Evolutionary conservation across 2,329 filamentous ascomycete genomes (phyloP), one percentile per base, ranked within the genome.

Genomic region (Ophiostoma sp.): DNA sequence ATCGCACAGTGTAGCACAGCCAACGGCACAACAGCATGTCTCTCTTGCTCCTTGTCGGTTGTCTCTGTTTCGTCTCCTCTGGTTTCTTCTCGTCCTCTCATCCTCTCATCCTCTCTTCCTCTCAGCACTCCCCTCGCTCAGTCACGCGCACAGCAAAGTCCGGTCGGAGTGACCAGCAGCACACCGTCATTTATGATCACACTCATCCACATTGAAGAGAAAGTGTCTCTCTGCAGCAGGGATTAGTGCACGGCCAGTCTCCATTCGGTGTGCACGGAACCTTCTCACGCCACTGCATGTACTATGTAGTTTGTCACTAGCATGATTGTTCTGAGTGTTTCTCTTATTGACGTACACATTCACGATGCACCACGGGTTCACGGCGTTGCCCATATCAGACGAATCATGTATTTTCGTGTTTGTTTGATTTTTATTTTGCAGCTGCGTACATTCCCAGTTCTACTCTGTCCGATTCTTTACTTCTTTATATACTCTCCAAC

Each of bases 111-210:
- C 13, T 57, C 52, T 17, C 44, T 52, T n/a, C 20, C n/a, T 57
- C 52, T 57, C 39, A 41, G 39, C 27, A 39, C 27, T 31, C 27
- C 27, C 57, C 3, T 11, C 35, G n/a, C 27, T 11, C n/a, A 27
- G 52, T 33, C 57, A 33, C 17, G 57, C 13, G 27, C 10, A 27
- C 52, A 27, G 23, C 8, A 23, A 33, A 62, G 23, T 17, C 57
- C 57, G 57, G 35, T 33, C 57, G 57, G 27, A 62, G 27, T 57
- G 54, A 17, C 57, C 60, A 65, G 3, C 13, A 39, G 3, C 13
- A 39, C 62, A 65, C 62, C 62, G 62, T 65, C 62, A 65, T 65
- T 65, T 65, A 15, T 64, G 62, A 39, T 39, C 62, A 41, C 62
- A 64, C 15, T 64, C 11, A 31, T 35, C 33, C 8, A n/a, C 7